Evolutionary conservation across 345 rosid species (phyloP).

Genomic region (Aurinia saxatilis): DNA sequence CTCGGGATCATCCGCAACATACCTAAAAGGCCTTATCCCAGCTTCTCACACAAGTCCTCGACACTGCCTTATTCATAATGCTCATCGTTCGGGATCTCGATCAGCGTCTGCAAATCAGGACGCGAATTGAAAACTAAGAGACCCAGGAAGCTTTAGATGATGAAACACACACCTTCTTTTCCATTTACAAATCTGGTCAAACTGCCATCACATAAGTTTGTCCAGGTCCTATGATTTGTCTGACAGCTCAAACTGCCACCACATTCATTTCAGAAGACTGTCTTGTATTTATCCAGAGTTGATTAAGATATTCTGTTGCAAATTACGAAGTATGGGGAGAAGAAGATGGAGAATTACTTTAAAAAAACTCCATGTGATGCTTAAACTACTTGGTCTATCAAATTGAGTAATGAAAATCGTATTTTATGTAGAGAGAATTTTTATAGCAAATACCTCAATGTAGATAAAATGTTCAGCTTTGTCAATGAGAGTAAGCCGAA

Average conservation of each 20-base stretch:
- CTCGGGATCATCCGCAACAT: too few relatives aligned
- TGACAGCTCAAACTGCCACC: not conserved
- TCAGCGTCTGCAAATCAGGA: too few relatives aligned
- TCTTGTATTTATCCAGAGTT: not conserved
- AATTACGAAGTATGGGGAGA: not conserved
- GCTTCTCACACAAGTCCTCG: too few relatives aligned
- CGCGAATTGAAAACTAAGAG: too few relatives aligned
- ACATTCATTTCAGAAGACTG: not conserved
- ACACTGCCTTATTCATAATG: too few relatives aligned
- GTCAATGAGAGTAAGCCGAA: slow-evolving; percentile 93
- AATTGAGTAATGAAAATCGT: not conserved
- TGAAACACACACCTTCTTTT: too few relatives aligned
- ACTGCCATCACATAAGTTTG: too few relatives aligned
- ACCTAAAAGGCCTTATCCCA: too few relatives aligned
- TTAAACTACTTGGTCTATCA: not conserved
- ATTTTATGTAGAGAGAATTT: not conserved
- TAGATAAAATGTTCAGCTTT: slow-evolving; percentile 89
- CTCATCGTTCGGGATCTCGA: too few relatives aligned
- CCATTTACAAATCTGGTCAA: too few relatives aligned
- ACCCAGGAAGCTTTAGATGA: too few relatives aligned
- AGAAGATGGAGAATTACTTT: not conserved
- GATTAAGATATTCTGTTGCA: not conserved
- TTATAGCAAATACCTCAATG: slow-evolving; percentile 62
- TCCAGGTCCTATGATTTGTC: not conserved
- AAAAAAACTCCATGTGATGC: not conserved